A percentile compares a stretch with the other conserved stretches of the same genome.
phyloP scores from a whole-genome alignment of 257 asterid species.

The Solanum lignicaule region DNA sequence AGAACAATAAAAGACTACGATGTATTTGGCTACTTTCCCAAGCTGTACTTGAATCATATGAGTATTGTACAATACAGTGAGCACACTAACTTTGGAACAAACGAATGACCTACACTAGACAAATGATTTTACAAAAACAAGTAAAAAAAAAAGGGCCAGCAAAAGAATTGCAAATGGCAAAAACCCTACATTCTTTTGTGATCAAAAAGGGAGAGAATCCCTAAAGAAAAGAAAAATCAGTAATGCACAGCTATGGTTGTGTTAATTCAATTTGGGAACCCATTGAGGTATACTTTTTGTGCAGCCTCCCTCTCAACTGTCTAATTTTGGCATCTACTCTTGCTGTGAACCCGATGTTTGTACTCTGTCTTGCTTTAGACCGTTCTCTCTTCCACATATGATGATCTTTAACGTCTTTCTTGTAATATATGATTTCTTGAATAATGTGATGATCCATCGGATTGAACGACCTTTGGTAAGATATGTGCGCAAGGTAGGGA shows the following conservation, averaged over 20 bases:
- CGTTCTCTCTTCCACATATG: conserved; percentile 82
- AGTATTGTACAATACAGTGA: background rate
- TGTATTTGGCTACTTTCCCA: background rate
- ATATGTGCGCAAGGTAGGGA: conserved; percentile 73
- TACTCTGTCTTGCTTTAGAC: conserved; percentile 64
- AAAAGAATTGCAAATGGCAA: conserved; percentile 4
- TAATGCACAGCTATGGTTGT: background rate
- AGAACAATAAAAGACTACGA: background rate
- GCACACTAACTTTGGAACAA: background rate
- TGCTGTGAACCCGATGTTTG: conserved; percentile 83
- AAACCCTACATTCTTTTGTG: conserved; percentile 9
- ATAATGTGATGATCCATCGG: conserved; percentile 95
- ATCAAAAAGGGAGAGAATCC: background rate
- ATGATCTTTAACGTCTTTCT: conserved; percentile 71
- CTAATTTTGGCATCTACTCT: conserved; percentile 91
- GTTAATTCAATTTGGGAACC: background rate
- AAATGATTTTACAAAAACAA: conserved; percentile 10
- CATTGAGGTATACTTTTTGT: conserved; percentile 53
- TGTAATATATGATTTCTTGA: conserved; percentile 78
- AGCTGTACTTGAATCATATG: background rate
- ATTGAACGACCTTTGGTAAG: conserved; percentile 65
- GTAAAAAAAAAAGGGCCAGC: conserved; percentile 6
- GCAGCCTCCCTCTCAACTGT: conserved; percentile 62
- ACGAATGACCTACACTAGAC: conserved; percentile 22
- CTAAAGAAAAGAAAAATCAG: background rate